phyloP scores from a whole-genome alignment of 352 stramenopile species.

The Pseudoperonospora humuli region DNA sequence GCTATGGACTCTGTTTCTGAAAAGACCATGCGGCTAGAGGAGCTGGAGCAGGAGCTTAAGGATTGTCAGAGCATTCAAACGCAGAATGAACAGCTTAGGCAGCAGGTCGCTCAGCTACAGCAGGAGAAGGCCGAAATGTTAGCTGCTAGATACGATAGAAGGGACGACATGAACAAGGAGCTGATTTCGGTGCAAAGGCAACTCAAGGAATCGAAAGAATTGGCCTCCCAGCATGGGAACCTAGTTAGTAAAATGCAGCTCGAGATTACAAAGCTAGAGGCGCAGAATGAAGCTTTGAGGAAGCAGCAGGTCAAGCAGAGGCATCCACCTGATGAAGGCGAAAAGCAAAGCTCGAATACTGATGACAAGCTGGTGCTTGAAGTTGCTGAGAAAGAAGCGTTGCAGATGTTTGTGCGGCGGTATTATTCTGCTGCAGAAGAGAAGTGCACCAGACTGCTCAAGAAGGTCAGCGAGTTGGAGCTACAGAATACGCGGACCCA shows the following conservation, averaged over 20 bases:
- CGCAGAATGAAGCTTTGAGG: constrained; percentile 21
- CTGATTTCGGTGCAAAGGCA: constrained; percentile 17
- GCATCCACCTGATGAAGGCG: constrained; percentile 5
- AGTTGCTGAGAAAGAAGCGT: constrained; percentile 34
- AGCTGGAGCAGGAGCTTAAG: constrained; percentile 26
- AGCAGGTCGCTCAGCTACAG: constrained; percentile 21
- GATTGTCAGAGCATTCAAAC: background rate
- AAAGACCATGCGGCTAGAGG: constrained; percentile 34
- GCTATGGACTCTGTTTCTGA: constrained; percentile 26
- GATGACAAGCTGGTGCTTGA: constrained; percentile 12
- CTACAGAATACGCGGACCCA: constrained; percentile 14
- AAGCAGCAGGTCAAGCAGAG: constrained; percentile 2
- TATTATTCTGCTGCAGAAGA: constrained; percentile 41
- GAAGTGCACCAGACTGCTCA: constrained; percentile 32
- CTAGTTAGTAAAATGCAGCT: constrained; percentile 8
- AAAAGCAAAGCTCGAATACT: background rate
- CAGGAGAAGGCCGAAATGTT: constrained; percentile 14
- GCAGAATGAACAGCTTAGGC: constrained; percentile 12
- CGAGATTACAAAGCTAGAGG: constrained; percentile 15
- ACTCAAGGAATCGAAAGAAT: constrained; percentile 17
- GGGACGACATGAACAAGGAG: constrained; percentile 8
- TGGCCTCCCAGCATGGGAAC: constrained; percentile 5
- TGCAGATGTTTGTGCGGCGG: constrained; percentile 39
- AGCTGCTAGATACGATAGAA: constrained; percentile 7
- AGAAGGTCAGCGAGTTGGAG: constrained; percentile 29